These are phyloP conservation scores for Hymenoscyphus infarciens DNA, from an alignment of 2,329 filamentous ascomycete species.

Conservation along the genomic window DNA sequence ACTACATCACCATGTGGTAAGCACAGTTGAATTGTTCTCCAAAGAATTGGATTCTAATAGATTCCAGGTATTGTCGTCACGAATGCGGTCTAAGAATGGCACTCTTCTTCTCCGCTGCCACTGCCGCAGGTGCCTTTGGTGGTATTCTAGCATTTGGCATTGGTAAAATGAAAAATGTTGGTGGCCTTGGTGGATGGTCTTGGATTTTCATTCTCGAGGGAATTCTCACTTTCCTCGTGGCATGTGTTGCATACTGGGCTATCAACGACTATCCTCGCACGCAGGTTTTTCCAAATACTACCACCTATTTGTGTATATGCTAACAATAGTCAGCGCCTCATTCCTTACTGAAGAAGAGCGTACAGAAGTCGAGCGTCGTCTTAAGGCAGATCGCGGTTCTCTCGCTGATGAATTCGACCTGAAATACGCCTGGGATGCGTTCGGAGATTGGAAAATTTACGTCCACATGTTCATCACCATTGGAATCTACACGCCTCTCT, in stretches of 20 bases:
- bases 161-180: constrained; percentile 52
- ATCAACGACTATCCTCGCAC: constrained; percentile 57
- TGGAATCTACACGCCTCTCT: constrained; percentile 51
- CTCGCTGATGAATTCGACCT: constrained; percentile 60
- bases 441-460: constrained; percentile 53
- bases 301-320: not conserved
- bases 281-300: constrained; percentile 18
- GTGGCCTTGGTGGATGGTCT: constrained; percentile 61
- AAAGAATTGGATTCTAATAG: constrained; percentile 35
- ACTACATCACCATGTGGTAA: constrained; percentile 56
- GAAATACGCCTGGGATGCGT: constrained; percentile 54
- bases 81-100: constrained; percentile 61
- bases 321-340: constrained; percentile 43
- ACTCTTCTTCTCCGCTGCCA: constrained; percentile 56
- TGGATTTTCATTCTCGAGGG: constrained; percentile 79
- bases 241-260: constrained; percentile 44
- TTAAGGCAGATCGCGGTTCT: constrained; percentile 66
- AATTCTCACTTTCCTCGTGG: constrained; percentile 46
- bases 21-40: not conserved
- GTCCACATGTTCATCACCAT: constrained; percentile 52
- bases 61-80: constrained; percentile 38
- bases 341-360: constrained; percentile 46
- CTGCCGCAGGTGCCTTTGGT: constrained; percentile 51
- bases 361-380: constrained; percentile 62
- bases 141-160: constrained; percentile 52